Evolutionary conservation across 371 early-diverging fungal genomes (phyloP).

Genomic region (Capniomyces stellatus): DNA sequence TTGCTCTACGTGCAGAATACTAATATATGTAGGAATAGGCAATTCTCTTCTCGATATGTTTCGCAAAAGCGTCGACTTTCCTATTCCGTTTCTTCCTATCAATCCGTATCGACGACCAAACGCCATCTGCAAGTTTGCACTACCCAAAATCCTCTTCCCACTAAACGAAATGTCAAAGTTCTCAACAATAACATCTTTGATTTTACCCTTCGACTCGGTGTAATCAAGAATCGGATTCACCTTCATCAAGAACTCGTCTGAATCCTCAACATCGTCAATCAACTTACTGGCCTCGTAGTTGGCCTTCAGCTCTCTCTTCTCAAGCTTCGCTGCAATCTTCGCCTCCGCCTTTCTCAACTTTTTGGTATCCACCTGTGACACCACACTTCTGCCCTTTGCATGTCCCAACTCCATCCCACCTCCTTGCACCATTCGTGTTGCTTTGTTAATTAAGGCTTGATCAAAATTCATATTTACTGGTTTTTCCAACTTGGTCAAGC

Average conservation of each 20-base stretch:
- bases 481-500: slow-evolving; percentile 13
- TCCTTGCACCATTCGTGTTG: slow-evolving; percentile 7
- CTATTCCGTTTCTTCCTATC: slow-evolving; percentile 97
- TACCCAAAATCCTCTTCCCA: slow-evolving; percentile 81
- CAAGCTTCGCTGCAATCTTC: slow-evolving; percentile 76
- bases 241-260: slow-evolving; percentile 44
- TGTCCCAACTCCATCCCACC: slow-evolving; percentile 17
- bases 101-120: slow-evolving; percentile 93
- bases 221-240: slow-evolving; percentile 71
- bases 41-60: slow-evolving; percentile 84
- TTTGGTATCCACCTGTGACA: slow-evolving; percentile 73
- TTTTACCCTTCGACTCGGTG: slow-evolving; percentile 60
- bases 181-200: slow-evolving; percentile 87
- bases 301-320: slow-evolving; percentile 51
- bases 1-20: slow-evolving; percentile 93
- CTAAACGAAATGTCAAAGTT: slow-evolving; percentile 92
- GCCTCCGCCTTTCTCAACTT: slow-evolving; percentile 86
- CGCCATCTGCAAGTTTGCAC: slow-evolving; percentile 60
- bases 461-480: slow-evolving; percentile 24
- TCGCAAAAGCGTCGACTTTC: slow-evolving; percentile 92
- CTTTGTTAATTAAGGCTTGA: slow-evolving; percentile 21
- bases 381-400: slow-evolving; percentile 26
- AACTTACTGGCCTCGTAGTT: slow-evolving; percentile 69
- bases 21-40: slow-evolving; percentile 66
- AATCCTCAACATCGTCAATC: slow-evolving; percentile 34